These are phyloP conservation scores for Boletus reticuloceps DNA, from an alignment of 768 basidiomycete species.

Conservation along the genomic window DNA sequence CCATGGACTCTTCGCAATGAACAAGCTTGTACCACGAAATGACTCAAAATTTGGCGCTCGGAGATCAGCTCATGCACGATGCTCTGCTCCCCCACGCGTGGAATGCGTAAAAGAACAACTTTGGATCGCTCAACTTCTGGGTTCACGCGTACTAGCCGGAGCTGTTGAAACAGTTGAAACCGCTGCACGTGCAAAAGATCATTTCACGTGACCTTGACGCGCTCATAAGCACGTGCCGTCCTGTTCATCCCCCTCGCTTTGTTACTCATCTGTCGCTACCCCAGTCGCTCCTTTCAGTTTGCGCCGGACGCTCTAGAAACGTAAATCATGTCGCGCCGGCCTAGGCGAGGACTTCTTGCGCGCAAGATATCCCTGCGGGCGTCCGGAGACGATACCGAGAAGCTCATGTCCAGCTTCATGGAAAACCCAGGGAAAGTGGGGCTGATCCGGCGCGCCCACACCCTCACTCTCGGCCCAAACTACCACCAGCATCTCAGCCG, in stretches of 20 bases:
- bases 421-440: not conserved
- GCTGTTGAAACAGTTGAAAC: not conserved
- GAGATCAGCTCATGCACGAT: conserved; percentile 2
- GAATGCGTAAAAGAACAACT: not conserved
- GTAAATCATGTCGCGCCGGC: conserved; percentile 14
- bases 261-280: conserved; percentile 8
- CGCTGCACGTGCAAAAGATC: conserved; percentile 20
- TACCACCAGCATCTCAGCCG: conserved; percentile 12
- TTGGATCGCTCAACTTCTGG: not conserved
- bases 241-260: conserved; percentile 9
- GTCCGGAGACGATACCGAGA: conserved; percentile 24
- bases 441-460: not conserved
- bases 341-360: conserved; percentile 6
- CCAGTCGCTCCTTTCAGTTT: conserved; percentile 22
- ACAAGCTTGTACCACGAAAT: not conserved
- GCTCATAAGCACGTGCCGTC: conserved; percentile 21
- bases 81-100: not conserved
- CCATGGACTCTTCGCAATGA: conserved; percentile 30
- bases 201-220: conserved; percentile 31
- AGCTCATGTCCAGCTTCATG: conserved; percentile 8
- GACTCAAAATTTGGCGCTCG: conserved; percentile 1
- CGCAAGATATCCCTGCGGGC: conserved; percentile 12
- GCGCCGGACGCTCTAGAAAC: conserved; percentile 27
- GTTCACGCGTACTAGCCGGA: too few species aligned
- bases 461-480: conserved; percentile 6